phyloP scores from a whole-genome alignment of 2,329 filamentous ascomycete species.

The Lachnum nothofagi region DNA sequence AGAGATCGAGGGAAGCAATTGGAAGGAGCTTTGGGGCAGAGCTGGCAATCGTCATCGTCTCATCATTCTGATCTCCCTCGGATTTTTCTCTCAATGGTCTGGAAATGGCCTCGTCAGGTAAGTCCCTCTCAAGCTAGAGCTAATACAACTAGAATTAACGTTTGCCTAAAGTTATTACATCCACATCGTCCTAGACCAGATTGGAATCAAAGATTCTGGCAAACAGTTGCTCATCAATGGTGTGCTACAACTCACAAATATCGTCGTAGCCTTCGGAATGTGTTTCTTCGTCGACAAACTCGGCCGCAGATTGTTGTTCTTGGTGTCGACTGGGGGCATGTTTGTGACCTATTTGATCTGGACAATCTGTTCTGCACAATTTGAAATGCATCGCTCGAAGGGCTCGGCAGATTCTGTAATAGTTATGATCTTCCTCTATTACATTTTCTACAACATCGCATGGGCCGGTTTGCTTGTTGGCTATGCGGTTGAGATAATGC shows the following conservation, averaged over 20 bases:
- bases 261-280: conserved; percentile 24
- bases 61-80: conserved; percentile 47
- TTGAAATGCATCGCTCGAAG: conserved; percentile 12
- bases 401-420: conserved; percentile 30
- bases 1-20: conserved; percentile 42
- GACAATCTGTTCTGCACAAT: conserved; percentile 27
- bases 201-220: conserved; percentile 35
- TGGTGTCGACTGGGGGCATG: conserved; percentile 25
- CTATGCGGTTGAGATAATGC: conserved; percentile 28
- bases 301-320: conserved; percentile 26
- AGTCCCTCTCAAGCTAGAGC: background rate
- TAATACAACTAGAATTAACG: background rate
- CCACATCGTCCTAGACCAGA: conserved; percentile 33
- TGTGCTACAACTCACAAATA: conserved; percentile 21
- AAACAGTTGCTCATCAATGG: conserved; percentile 37
- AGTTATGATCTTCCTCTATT: conserved; percentile 47
- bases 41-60: conserved; percentile 51
- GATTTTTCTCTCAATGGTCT: conserved; percentile 54
- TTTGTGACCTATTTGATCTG: conserved; percentile 30
- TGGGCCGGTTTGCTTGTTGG: conserved; percentile 26
- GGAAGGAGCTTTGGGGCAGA: conserved; percentile 45
- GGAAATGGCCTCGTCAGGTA: conserved; percentile 44
- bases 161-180: conserved; percentile 32
- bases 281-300: conserved; percentile 31
- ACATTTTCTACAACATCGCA: conserved; percentile 38